Percentiles rank a stretch among this genome's conserved stretches.
Conservation (phyloP, 768 basidiomycete species). For the Holtermannia corniformis region DNA sequence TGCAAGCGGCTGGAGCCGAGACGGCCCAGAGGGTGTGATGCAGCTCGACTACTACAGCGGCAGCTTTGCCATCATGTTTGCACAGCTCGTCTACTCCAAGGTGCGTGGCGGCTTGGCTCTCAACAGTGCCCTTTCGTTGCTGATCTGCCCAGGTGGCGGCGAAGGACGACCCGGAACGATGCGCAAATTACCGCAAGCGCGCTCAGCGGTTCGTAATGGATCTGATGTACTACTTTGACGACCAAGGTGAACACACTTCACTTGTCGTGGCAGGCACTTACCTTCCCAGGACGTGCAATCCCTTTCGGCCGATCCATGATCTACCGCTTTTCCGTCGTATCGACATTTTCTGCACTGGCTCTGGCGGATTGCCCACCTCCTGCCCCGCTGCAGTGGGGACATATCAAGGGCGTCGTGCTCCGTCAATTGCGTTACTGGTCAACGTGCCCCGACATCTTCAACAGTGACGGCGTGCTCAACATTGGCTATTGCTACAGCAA, state of each 20-base stretch:
- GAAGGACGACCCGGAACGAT: constrained; percentile 55
- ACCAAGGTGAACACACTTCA: constrained; percentile 49
- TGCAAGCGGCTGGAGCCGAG: constrained; percentile 53
- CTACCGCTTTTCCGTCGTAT: constrained; percentile 69
- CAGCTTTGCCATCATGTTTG: constrained; percentile 68
- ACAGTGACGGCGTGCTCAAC: constrained; percentile 59
- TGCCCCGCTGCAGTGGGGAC: constrained; percentile 59
- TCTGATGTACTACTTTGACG: constrained; percentile 66
- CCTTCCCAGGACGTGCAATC: constrained; percentile 55
- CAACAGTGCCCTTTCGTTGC: not conserved
- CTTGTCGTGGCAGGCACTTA: not conserved
- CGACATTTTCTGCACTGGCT: constrained; percentile 66
- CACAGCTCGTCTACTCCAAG: constrained; percentile 62
- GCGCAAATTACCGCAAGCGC: constrained; percentile 56
- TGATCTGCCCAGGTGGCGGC: constrained; percentile 45
- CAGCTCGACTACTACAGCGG: constrained; percentile 73
- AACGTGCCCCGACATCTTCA: constrained; percentile 48
- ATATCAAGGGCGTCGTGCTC: constrained; percentile 61
- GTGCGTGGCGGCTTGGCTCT: constrained; percentile 11
- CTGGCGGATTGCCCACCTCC: constrained; percentile 62
- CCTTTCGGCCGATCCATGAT: constrained; percentile 68
- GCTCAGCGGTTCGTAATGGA: constrained; percentile 58
- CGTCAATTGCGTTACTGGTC: constrained; percentile 66
- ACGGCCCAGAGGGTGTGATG: constrained; percentile 66
- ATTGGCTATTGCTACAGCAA: constrained; percentile 64